Conservation (phyloP, 345 rosid genomes). For the Populus alba region DNA sequence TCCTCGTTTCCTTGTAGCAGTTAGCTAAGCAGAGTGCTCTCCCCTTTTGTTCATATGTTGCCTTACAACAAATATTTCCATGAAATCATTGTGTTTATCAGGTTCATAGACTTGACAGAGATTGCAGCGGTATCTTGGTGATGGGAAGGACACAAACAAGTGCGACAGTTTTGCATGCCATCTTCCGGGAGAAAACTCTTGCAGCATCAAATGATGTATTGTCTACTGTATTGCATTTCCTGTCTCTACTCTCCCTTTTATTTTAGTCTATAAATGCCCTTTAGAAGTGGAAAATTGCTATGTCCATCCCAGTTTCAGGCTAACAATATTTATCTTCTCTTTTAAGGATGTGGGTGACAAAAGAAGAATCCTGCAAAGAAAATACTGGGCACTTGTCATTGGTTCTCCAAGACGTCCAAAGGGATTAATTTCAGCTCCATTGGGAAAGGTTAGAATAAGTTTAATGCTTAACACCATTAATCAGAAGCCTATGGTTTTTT, state of each 20-base stretch:
- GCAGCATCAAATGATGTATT: conserved; percentile 58
- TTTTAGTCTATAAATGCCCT: neutral
- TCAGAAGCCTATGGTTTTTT: neutral
- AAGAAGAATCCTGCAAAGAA: conserved; percentile 55
- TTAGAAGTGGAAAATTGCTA: neutral
- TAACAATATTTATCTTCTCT: neutral
- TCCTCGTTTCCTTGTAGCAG: neutral
- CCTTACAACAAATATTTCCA: neutral
- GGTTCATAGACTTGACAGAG: conserved; percentile 97
- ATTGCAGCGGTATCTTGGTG: conserved; percentile 88
- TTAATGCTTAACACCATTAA: neutral
- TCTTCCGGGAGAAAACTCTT: conserved; percentile 84
- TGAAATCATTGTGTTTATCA: conserved; percentile 18
- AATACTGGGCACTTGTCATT: conserved; percentile 83
- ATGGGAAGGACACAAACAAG: conserved; percentile 88
- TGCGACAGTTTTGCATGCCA: conserved; percentile 70
- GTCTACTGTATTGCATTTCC: neutral
- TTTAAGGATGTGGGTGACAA: conserved; percentile 46
- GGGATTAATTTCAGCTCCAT: conserved; percentile 71
- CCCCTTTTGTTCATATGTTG: neutral
- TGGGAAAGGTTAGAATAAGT: conserved; percentile 61
- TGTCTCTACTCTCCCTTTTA: conserved; percentile 9
- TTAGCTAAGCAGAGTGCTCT: neutral
- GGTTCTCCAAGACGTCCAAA: conserved; percentile 61
- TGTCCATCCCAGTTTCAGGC: conserved; percentile 10